A percentile compares a stretch with the other conserved stretches of the same genome.
Evolutionary conservation across 2,329 filamentous ascomycete species (phyloP).

Genomic region (Byssoonygena ceratinophila): DNA sequence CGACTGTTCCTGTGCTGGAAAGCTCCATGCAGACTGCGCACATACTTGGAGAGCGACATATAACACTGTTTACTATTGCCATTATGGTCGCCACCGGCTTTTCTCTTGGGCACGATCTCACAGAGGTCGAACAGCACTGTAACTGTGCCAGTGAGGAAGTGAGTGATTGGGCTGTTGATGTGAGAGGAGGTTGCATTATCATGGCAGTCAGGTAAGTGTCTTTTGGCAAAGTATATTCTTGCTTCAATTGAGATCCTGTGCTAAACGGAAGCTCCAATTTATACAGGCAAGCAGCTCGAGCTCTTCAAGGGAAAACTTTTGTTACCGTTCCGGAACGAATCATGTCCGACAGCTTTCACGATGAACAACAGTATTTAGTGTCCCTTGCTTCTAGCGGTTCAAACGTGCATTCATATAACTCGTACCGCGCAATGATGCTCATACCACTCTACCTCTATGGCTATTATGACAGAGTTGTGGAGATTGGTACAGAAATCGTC

Average conservation of each 20-base stretch:
- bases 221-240: not conserved
- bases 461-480: slow-evolving; percentile 36
- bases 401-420: slow-evolving; percentile 32
- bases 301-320: slow-evolving; percentile 52
- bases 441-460: slow-evolving; percentile 40
- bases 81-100: slow-evolving; percentile 48
- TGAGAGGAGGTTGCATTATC: slow-evolving; percentile 50
- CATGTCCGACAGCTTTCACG: slow-evolving; percentile 47
- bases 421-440: slow-evolving; percentile 45
- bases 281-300: slow-evolving; percentile 44
- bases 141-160: slow-evolving; percentile 48
- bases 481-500: slow-evolving; percentile 34
- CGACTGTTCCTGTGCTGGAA: slow-evolving; percentile 45
- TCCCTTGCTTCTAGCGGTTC: slow-evolving; percentile 41
- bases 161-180: slow-evolving; percentile 46
- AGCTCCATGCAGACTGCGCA: slow-evolving; percentile 47
- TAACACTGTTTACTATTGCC: slow-evolving; percentile 49
- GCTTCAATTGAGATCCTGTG: not conserved
- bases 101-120: slow-evolving; percentile 48
- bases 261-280: slow-evolving; percentile 1
- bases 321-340: slow-evolving; percentile 38
- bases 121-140: slow-evolving; percentile 49
- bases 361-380: slow-evolving; percentile 40
- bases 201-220: slow-evolving; percentile 36
- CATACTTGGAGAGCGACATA: slow-evolving; percentile 48